Base-by-base conservation (phyloP, 2,329 filamentous ascomycete genomes). In the Alternaria brassicae region DNA sequence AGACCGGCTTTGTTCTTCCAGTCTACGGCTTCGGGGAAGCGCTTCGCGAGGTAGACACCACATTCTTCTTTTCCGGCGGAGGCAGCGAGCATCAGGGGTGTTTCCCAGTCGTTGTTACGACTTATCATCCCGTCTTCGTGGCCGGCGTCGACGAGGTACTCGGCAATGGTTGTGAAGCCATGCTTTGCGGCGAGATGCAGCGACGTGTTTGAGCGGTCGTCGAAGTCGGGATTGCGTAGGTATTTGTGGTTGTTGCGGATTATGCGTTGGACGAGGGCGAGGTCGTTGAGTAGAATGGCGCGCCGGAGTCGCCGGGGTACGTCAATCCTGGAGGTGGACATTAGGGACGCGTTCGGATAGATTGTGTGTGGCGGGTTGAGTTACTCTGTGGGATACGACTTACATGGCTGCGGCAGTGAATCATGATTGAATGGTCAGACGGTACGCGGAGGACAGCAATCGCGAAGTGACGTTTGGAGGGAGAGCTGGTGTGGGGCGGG, bases 41-140 rank as follows among this genome's bases (percentile, higher is more conserved):
- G 75, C 60, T 88, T 84, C 72, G 88, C 88, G 5, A 96, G 84
- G 34, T 91, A 82, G 62, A 90, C 87, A 13, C 92, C 91, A 21
- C 91, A 86, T 49, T 91, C 89, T 65, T 89, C 88, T 70, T 92
- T 89, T 13, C 90, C 89, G 1, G 84, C 84, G 6, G 80, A 80
- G 1, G 91, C 87, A 10, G 92, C 92, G 3, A 95, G 84, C 86
- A 94, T 93, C 48, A 96, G 82, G 0, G 92, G 89, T 0, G 92
- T 96, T 72, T 94, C 89, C 71, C 91, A 87, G 62, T 89, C 84
- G 69, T 92, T 90, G 76, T 96, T 96, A 63, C 92, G 84, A 12
- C 89, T 90, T 28, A 93, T 87, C 49, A 88, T 87, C 41, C 84
- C 84, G n/a, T 82, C 76, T 76, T 96, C 92, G 76, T 96, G 92